A percentile compares a stretch with the other conserved stretches of the same genome.
Conservation (phyloP, 108 stramenopile species). For the Nitzschia putrida region DNA sequence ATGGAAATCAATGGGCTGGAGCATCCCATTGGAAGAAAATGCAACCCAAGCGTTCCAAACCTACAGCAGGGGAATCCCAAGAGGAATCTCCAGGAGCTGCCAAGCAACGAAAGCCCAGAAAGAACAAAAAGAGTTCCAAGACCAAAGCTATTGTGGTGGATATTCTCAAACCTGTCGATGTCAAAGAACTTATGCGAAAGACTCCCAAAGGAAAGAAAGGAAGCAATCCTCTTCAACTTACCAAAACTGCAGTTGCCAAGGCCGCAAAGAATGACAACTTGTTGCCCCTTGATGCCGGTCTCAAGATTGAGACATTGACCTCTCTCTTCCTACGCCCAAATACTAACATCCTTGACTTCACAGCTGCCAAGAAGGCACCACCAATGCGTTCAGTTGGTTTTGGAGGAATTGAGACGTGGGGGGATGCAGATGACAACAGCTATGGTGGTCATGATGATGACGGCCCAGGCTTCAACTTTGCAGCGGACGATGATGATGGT, state of each 20-base stretch:
- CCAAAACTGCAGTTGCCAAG: conserved; percentile 54
- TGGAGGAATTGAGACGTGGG: conserved; percentile 49
- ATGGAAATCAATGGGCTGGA: conserved; percentile 81
- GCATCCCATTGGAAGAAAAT: conserved; percentile 87
- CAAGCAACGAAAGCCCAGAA: conserved; percentile 25
- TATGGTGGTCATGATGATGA: conserved; percentile 44
- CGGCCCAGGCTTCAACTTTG: conserved; percentile 53
- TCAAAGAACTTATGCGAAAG: conserved; percentile 40
- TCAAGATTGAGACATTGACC: conserved; percentile 57
- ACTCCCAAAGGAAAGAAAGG: conserved; percentile 45
- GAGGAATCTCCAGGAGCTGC: conserved; percentile 15
- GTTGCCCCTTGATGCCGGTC: conserved; percentile 72
- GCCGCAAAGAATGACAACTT: conserved; percentile 62
- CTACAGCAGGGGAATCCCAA: conserved; percentile 18
- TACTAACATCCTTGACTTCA: conserved; percentile 34
- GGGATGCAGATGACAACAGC: conserved; percentile 34
- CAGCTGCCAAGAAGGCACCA: neutral
- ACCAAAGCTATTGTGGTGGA: conserved; percentile 42
- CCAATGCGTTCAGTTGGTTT: conserved; percentile 62
- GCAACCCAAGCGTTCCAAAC: conserved; percentile 17
- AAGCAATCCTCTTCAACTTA: conserved; percentile 55
- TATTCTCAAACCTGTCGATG: conserved; percentile 15
- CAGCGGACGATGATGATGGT: conserved; percentile 42
- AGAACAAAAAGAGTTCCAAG: conserved; percentile 27
- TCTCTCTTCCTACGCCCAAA: conserved; percentile 80